Conservation (phyloP, 23 red algal species). For the Gracilaria gracilis region DNA sequence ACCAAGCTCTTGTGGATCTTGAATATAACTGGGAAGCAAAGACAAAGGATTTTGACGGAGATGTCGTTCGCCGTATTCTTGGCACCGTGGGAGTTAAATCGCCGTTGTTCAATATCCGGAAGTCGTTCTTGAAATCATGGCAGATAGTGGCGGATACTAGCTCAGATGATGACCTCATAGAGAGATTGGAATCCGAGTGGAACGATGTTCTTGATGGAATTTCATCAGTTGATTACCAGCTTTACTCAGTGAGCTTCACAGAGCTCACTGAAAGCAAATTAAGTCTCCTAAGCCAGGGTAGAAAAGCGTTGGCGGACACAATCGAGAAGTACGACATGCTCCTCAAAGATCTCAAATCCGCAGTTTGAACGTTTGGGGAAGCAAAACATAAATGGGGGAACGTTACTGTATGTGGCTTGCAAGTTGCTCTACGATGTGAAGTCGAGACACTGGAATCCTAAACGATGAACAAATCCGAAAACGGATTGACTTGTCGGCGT, state of each 20-base stretch:
- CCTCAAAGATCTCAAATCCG: slow-evolving; percentile 57
- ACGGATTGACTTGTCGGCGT: slow-evolving; percentile 37
- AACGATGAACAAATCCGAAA: slow-evolving; percentile 52
- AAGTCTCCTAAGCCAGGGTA: slow-evolving; percentile 54
- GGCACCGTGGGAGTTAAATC: slow-evolving; percentile 80
- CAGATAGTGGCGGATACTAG: slow-evolving; percentile 56
- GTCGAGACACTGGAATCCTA: neutral
- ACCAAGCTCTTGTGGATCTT: slow-evolving; percentile 40
- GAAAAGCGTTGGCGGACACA: slow-evolving; percentile 49
- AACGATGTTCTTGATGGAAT: slow-evolving; percentile 70
- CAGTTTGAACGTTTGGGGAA: neutral
- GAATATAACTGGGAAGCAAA: slow-evolving; percentile 67
- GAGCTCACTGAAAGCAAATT: slow-evolving; percentile 81
- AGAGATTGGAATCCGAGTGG: slow-evolving; percentile 60
- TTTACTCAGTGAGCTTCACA: slow-evolving; percentile 83
- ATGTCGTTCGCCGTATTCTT: slow-evolving; percentile 75
- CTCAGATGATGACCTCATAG: slow-evolving; percentile 67
- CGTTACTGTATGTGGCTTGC: neutral
- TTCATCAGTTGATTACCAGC: slow-evolving; percentile 77
- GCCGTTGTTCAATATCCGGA: slow-evolving; percentile 79
- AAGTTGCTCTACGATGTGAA: neutral
- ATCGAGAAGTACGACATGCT: slow-evolving; percentile 50
- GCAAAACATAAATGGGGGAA: neutral
- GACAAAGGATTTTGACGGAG: slow-evolving; percentile 65
- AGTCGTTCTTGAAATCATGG: slow-evolving; percentile 62